Evolutionary conservation across 768 basidiomycete genomes (phyloP).

Genomic region (Xerocomellus chrysenteron): DNA sequence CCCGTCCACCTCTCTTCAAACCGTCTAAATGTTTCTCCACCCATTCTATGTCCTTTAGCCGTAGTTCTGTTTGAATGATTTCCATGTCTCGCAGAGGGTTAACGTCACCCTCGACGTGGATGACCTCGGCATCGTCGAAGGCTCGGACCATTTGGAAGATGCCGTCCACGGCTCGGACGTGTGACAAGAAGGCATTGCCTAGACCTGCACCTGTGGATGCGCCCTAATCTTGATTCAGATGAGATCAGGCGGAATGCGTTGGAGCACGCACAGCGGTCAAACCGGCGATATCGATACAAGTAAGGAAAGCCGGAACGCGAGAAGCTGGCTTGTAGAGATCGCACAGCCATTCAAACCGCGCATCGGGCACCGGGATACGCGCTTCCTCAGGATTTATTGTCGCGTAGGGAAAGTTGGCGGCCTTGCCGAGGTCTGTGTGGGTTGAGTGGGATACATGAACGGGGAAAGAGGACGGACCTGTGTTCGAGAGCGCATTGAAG

Average conservation of each 20-base stretch:
- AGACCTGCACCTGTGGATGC: conserved; percentile 98
- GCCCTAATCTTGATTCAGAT: conserved; percentile 49
- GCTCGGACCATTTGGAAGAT: conserved; percentile 98
- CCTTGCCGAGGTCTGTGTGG: conserved; percentile 77
- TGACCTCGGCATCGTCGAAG: conserved; percentile 99
- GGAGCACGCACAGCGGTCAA: conserved; percentile 73
- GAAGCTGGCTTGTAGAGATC: conserved; percentile 86
- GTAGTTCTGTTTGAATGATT: conserved; percentile 91
- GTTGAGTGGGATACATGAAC: conserved; percentile 1
- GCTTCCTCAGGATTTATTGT: conserved; percentile 95
- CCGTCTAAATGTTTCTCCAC: conserved; percentile 85
- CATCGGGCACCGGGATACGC: conserved; percentile 92
- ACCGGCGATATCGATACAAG: conserved; percentile 98
- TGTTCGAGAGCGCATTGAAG: conserved; percentile 94
- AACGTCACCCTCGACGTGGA: conserved; percentile 98
- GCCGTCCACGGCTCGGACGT: conserved; percentile 97
- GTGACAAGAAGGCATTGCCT: conserved; percentile 95
- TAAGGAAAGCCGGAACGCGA: conserved; percentile 90
- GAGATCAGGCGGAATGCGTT: conserved; percentile 1
- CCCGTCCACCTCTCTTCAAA: conserved; percentile 70
- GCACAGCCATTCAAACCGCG: conserved; percentile 93
- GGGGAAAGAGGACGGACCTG: conserved; percentile 50
- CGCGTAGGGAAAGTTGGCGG: conserved; percentile 97
- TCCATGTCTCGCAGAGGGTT: conserved; percentile 96
- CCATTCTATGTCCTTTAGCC: conserved; percentile 99